Base-by-base conservation (phyloP, 2,329 filamentous ascomycete genomes). In the Lasiodiplodia hormozganensis region DNA sequence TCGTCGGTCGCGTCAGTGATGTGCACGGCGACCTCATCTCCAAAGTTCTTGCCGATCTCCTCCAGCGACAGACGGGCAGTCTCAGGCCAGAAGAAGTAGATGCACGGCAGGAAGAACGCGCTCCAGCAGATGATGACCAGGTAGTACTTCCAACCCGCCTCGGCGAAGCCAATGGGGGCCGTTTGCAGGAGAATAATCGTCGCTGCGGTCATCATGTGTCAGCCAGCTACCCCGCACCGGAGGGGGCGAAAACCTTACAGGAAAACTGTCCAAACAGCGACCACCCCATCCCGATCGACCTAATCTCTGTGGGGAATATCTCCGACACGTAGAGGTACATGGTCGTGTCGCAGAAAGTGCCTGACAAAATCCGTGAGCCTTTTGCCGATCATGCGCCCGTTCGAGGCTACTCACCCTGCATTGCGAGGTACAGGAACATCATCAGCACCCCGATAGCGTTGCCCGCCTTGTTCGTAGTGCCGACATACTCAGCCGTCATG, bases 241-340 rank as follows among this genome's bases (percentile, higher is more conserved):
- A 12, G 16, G 43, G 6, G 40, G 28, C 34, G 25, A 47, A 49
- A 16, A 34, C 16, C 64, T 60, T 67, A 67, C 65, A 23, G 18
- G 69, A 69, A 23, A 74, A 73, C 18, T 73, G 70, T 3, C 84
- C 84, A 65, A 86, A 85, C 1, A 86, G 70, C 0, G 82, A 84
- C 73, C 85, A 84, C 0, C 82, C 84, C 78, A 85, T 85, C 10
- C 84, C 84, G 38, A 85, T 86, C 0, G 84, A 80, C 2, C 85
- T 79, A 34, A 86, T 84, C 65, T 85, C 82, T 0, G 83, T 85
- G 0, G 83, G 78, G 58, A 80, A 80, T 43, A 81, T 80, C 70
- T 81, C 80, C 0, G 78, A 78, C 0, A 80, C 73, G 64, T 81
- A 81, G 16, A 76, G 71, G 68, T 81, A 82, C 78, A 81, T 81